phyloP scores from a whole-genome alignment of 768 basidiomycete species.

The Tephrocybe sp. region DNA sequence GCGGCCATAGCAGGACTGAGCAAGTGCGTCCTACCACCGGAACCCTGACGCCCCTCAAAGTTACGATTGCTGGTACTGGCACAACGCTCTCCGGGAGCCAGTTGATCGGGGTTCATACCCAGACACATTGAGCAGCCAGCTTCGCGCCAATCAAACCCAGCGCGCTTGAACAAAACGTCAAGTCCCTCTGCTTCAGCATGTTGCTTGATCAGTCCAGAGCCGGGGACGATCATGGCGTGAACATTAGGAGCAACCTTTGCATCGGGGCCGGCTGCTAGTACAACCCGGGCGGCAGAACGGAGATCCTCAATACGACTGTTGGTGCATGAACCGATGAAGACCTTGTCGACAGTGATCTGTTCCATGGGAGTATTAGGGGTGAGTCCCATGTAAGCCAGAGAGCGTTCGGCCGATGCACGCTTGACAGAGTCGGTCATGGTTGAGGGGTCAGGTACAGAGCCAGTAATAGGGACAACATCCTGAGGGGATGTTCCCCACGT shows the following conservation, averaged over 20 bases:
- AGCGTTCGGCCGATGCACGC: conserved; percentile 67
- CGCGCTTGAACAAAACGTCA: conserved; percentile 81
- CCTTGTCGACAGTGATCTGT: conserved; percentile 78
- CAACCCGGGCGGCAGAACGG: conserved; percentile 77
- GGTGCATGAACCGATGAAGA: conserved; percentile 94
- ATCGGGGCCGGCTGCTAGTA: conserved; percentile 69
- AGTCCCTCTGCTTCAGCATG: conserved; percentile 90
- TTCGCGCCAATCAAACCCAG: conserved; percentile 94
- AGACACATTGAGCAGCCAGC: conserved; percentile 96
- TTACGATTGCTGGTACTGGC: conserved; percentile 93
- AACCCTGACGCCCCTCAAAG: conserved; percentile 87
- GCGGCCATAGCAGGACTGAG: conserved; percentile 92
- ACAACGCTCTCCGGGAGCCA: conserved; percentile 79
- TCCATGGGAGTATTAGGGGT: conserved; percentile 75
- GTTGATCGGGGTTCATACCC: conserved; percentile 93
- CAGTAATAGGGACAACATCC: conserved; percentile 82
- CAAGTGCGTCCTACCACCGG: conserved; percentile 87
- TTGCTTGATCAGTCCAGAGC: conserved; percentile 86
- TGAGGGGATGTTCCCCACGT: conserved; percentile 95
- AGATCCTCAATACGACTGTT: conserved; percentile 94
- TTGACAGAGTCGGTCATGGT: conserved; percentile 62
- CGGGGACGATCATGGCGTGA: conserved; percentile 89
- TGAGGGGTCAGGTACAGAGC: conserved; percentile 73
- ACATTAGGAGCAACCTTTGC: conserved; percentile 73
- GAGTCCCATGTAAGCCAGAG: conserved; percentile 87